Conservation (phyloP, 371 early-diverging fungal species). For the Rhizopus delemar region DNA sequence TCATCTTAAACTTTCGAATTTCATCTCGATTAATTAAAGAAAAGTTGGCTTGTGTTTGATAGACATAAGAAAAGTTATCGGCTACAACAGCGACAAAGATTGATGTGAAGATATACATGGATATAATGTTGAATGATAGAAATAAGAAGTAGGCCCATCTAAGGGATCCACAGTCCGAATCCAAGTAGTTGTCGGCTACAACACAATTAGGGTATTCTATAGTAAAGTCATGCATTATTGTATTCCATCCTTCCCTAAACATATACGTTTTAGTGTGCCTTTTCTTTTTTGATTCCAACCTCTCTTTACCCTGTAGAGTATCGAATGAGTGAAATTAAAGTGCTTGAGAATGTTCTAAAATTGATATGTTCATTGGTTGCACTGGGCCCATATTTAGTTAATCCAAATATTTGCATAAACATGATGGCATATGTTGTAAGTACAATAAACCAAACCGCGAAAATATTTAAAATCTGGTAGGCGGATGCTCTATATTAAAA, state of each 20-base stretch:
- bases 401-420: slow-evolving; percentile 73
- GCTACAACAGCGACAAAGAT: slow-evolving; percentile 74
- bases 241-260: slow-evolving; percentile 72
- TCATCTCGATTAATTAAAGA: slow-evolving; percentile 67
- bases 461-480: slow-evolving; percentile 62
- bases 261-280: not conserved
- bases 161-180: slow-evolving; percentile 68
- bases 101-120: slow-evolving; percentile 76
- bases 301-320: slow-evolving; percentile 64
- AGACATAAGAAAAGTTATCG: slow-evolving; percentile 73
- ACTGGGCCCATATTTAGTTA: slow-evolving; percentile 64
- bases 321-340: slow-evolving; percentile 66
- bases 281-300: not conserved
- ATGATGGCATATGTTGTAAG: slow-evolving; percentile 68
- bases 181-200: slow-evolving; percentile 52
- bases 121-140: slow-evolving; percentile 69
- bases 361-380: slow-evolving; percentile 61
- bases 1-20: slow-evolving; percentile 64
- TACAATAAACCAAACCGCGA: slow-evolving; percentile 70
- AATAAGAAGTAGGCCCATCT: slow-evolving; percentile 67
- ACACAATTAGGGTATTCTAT: slow-evolving; percentile 65
- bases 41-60: slow-evolving; percentile 64
- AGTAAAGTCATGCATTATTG: slow-evolving; percentile 70
- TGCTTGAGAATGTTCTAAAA: slow-evolving; percentile 58
- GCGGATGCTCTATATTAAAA: slow-evolving; percentile 47